phyloP scores from a whole-genome alignment of 805 yeast species.

The Clavispora carvajalis region DNA sequence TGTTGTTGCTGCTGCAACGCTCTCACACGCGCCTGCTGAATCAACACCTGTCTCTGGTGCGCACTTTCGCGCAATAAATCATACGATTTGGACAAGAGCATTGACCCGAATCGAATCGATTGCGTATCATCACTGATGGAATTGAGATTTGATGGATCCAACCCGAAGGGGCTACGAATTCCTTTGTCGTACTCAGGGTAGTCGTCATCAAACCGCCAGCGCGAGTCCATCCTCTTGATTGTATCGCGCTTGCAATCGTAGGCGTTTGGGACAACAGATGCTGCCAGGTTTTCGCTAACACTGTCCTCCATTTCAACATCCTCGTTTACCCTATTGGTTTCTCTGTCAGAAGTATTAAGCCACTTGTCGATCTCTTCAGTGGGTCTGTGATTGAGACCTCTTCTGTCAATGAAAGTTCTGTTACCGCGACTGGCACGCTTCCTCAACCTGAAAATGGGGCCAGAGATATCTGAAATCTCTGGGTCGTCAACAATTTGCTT shows the following conservation, averaged over 20 bases:
- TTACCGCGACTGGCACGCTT: conserved; percentile 73
- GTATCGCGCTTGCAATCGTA: conserved; percentile 44
- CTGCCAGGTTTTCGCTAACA: neutral
- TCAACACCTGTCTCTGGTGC: conserved; percentile 47
- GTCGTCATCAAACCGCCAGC: conserved; percentile 67
- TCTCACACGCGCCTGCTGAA: conserved; percentile 47
- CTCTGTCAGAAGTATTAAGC: conserved; percentile 34
- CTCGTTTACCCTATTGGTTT: conserved; percentile 17
- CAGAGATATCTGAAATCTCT: conserved; percentile 35
- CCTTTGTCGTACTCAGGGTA: conserved; percentile 35
- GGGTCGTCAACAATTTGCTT: conserved; percentile 14
- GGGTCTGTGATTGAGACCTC: conserved; percentile 42
- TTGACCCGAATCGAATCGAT: conserved; percentile 84
- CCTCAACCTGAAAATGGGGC: conserved; percentile 57
- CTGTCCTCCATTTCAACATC: conserved; percentile 6
- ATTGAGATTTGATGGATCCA: conserved; percentile 79
- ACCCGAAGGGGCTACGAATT: conserved; percentile 46
- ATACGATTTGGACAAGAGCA: conserved; percentile 82
- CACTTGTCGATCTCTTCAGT: conserved; percentile 34
- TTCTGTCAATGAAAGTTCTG: conserved; percentile 69
- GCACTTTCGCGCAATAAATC: conserved; percentile 75
- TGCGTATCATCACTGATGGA: conserved; percentile 83
- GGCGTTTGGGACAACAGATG: conserved; percentile 25
- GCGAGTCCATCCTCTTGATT: conserved; percentile 47
- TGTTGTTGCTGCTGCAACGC: conserved; percentile 39